These are phyloP conservation scores for Podila epigama DNA, from an alignment of 192 early-diverging fungal genomes.

Conservation along the genomic window DNA sequence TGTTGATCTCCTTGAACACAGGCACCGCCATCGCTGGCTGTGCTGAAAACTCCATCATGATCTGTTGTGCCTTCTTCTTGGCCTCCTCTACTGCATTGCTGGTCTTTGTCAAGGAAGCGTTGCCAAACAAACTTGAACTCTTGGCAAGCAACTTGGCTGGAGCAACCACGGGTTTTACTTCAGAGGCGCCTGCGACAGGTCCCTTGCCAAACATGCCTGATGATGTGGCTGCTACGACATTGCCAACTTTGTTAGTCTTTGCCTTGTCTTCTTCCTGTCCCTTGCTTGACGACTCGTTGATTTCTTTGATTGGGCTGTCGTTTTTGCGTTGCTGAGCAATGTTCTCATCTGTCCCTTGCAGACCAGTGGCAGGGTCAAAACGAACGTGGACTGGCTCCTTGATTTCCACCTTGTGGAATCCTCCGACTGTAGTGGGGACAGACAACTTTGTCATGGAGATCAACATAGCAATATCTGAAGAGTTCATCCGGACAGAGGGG, in stretches of 20 bases:
- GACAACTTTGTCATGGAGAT: constrained; percentile 48
- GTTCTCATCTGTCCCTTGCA: constrained; percentile 24
- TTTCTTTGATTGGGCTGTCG: too few species aligned
- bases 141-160: constrained; percentile 18
- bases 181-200: neutral
- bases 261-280: neutral
- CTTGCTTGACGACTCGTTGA: too few species aligned
- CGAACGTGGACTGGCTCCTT: constrained; percentile 33
- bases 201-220: constrained; percentile 28
- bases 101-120: neutral
- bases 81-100: constrained; percentile 22
- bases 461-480: constrained; percentile 72
- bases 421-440: constrained; percentile 4
- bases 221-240: constrained; percentile 8
- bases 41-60: constrained; percentile 26
- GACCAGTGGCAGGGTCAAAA: constrained; percentile 41
- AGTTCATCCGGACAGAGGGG: constrained; percentile 85
- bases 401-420: constrained; percentile 25
- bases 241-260: neutral
- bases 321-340: too few species aligned
- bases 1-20: constrained; percentile 21
- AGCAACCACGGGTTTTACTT: constrained; percentile 11
- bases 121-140: constrained; percentile 24
- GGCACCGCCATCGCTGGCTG: constrained; percentile 10
- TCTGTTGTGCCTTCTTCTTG: constrained; percentile 7